Conservation (phyloP, 2,329 filamentous ascomycete genomes). For the Daldinia sp. region DNA sequence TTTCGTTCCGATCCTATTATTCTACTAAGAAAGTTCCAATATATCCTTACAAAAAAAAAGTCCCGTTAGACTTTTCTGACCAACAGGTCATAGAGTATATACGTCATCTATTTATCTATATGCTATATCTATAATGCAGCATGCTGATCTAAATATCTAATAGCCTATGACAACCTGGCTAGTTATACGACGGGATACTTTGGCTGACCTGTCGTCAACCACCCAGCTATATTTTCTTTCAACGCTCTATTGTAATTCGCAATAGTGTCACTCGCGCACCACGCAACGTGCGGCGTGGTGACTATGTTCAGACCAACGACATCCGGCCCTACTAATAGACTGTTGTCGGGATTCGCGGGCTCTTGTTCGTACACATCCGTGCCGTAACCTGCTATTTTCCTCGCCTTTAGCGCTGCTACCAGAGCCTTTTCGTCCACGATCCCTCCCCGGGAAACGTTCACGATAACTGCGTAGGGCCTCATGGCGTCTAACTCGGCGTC, state of each 20-base stretch:
- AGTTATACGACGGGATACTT: conserved; percentile 42
- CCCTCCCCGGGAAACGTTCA: conserved; percentile 52
- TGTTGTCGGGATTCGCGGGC: conserved; percentile 46
- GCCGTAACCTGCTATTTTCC: conserved; percentile 49
- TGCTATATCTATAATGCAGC: conserved; percentile 6
- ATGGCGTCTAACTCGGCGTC: conserved; percentile 45
- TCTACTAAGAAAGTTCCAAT: too few relatives aligned
- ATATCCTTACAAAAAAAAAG: background rate
- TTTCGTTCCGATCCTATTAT: too few relatives aligned
- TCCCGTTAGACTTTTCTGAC: conserved; percentile 6
- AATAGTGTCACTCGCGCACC: conserved; percentile 50
- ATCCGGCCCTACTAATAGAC: conserved; percentile 42
- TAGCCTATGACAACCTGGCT: background rate
- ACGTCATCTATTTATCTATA: background rate
- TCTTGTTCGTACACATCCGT: conserved; percentile 50
- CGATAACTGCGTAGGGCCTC: conserved; percentile 44
- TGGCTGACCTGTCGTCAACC: conserved; percentile 43
- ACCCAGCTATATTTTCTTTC: conserved; percentile 46
- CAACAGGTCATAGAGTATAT: conserved; percentile 3
- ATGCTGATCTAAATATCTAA: background rate
- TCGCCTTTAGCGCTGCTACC: conserved; percentile 45
- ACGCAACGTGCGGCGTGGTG: conserved; percentile 51
- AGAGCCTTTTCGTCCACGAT: conserved; percentile 51
- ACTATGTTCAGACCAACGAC: conserved; percentile 49
- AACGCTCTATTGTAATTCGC: conserved; percentile 46